Conservation (phyloP, 768 basidiomycete species). For the Trametes elegans region DNA sequence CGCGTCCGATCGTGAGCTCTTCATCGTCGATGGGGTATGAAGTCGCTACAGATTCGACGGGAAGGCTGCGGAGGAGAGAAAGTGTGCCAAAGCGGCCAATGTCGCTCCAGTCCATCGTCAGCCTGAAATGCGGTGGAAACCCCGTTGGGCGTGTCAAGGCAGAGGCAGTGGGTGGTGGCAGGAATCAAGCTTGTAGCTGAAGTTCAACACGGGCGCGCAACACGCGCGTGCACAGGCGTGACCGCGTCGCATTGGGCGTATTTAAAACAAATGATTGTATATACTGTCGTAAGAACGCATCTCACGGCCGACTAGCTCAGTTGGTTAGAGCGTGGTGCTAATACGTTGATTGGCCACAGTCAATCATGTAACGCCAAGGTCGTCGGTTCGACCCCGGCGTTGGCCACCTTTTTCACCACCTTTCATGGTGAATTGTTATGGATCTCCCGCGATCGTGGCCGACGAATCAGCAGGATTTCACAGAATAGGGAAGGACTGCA, state of each 20-base stretch:
- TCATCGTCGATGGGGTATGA: conserved; percentile 72
- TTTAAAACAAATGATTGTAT: not conserved
- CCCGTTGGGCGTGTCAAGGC: not conserved
- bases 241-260: not conserved
- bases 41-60: conserved; percentile 48
- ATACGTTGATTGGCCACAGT: no score
- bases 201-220: not conserved
- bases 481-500: no score
- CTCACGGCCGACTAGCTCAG: conserved; percentile 85
- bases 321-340: conserved; percentile 93
- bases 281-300: not conserved
- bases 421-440: no score
- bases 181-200: not conserved
- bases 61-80: conserved; percentile 55
- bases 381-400: conserved; percentile 23
- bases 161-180: not conserved
- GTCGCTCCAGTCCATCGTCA: conserved; percentile 43
- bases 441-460: no score
- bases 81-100: conserved; percentile 69
- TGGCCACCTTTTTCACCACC: conserved; percentile 16
- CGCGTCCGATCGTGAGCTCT: conserved; percentile 66
- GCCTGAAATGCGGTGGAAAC: not conserved
- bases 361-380: conserved; percentile 17
- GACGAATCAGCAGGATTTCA: no score
- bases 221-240: not conserved